A percentile compares a stretch with the other conserved stretches of the same genome.
Conservation (phyloP, 139 green algal genomes). For the Chlamydomonas sp. region DNA sequence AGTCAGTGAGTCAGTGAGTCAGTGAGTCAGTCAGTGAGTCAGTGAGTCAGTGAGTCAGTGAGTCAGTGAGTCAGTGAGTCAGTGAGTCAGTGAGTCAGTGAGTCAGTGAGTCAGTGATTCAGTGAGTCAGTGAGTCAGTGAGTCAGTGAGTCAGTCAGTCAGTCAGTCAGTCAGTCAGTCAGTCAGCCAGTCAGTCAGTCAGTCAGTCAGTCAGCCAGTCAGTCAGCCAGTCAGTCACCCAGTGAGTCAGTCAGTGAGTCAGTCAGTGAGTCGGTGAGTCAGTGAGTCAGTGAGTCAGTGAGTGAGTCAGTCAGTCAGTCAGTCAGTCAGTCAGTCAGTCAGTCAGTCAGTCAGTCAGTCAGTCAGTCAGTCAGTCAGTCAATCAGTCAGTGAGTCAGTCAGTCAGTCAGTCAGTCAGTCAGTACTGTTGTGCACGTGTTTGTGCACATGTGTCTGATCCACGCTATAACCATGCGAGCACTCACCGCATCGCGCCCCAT, state of each 20-base stretch:
- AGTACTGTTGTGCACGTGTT: too few species aligned
- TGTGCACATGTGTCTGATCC: too few species aligned
- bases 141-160: constrained; percentile 16
- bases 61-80: constrained; percentile 13
- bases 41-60: constrained; percentile 15
- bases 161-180: constrained; percentile 1
- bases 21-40: constrained; percentile 15
- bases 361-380: constrained; percentile 9
- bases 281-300: constrained; percentile 19
- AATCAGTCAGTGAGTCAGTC: constrained; percentile 19
- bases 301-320: constrained; percentile 25
- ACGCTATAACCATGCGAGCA: too few species aligned
- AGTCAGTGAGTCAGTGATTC: constrained; percentile 3
- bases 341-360: constrained; percentile 22
- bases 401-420: constrained; percentile 20
- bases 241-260: constrained; percentile 1
- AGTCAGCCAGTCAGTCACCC: too few species aligned
- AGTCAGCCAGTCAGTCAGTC: too few species aligned
- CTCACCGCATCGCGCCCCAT: too few species aligned
- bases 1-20: constrained; percentile 7
- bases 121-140: constrained; percentile 19
- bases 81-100: background rate
- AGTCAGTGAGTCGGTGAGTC: constrained; percentile 4
- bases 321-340: constrained; percentile 23
- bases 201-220: too few species aligned